phyloP scores from a whole-genome alignment of 352 stramenopile genomes.

The Globisporangium middletonii region DNA sequence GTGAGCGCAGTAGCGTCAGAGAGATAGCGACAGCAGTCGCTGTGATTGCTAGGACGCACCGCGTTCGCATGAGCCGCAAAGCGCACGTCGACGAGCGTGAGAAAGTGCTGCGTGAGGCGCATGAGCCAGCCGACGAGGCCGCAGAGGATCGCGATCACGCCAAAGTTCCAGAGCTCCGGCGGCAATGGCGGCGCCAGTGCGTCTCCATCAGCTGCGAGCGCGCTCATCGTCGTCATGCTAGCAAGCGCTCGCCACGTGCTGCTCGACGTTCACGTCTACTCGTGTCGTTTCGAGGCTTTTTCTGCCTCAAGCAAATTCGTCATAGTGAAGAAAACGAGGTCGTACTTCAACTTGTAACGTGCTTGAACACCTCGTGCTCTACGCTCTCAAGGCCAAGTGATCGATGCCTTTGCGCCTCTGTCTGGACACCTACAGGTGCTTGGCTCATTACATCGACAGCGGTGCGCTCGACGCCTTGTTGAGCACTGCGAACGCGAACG shows the following conservation, averaged over 20 bases:
- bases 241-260: not conserved
- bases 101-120: constrained; percentile 31
- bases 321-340: too few relatives aligned
- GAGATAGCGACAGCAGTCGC: not conserved
- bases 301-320: not conserved
- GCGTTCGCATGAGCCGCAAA: constrained; percentile 32
- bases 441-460: constrained; percentile 24
- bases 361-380: too few relatives aligned
- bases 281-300: too few relatives aligned
- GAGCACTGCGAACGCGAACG: constrained; percentile 42
- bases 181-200: constrained; percentile 17
- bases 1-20: not conserved
- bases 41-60: constrained; percentile 16
- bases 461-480: constrained; percentile 41
- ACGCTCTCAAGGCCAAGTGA: too few relatives aligned
- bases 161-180: constrained; percentile 60
- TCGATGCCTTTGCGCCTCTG: too few relatives aligned
- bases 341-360: too few relatives aligned
- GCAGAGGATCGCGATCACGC: constrained; percentile 34
- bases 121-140: constrained; percentile 35
- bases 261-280: too few relatives aligned
- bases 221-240: not conserved
- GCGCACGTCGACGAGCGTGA: constrained; percentile 33
- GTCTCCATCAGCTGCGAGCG: not conserved
- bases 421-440: not conserved